Evolutionary conservation across 176 grass and related monocot species (phyloP).

Genomic region (Saccharum spontaneum): DNA sequence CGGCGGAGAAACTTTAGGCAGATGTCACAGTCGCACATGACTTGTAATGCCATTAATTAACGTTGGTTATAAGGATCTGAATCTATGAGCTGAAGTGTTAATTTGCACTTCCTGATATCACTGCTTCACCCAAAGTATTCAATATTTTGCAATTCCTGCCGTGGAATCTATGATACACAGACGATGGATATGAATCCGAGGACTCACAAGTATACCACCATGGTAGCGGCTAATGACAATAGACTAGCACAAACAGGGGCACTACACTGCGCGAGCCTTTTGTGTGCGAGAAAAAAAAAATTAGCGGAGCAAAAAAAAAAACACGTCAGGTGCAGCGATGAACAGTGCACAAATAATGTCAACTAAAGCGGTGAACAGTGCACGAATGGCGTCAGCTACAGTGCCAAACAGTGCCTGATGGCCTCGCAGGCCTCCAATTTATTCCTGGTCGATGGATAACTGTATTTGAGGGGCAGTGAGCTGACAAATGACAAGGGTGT

Average conservation of each 20-base stretch:
- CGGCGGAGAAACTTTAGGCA: not conserved
- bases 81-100: not conserved
- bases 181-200: not conserved
- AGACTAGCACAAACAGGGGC: too few species aligned
- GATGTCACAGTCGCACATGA: not conserved
- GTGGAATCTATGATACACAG: not conserved
- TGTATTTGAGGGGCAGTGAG: not conserved
- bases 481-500: not conserved
- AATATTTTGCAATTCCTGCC: not conserved
- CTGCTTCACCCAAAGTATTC: not conserved
- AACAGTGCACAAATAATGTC: too few species aligned
- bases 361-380: too few species aligned
- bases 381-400: too few species aligned
- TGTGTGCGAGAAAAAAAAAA: too few species aligned
- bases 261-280: too few species aligned
- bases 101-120: not conserved
- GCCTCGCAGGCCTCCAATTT: too few species aligned
- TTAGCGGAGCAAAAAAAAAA: too few species aligned
- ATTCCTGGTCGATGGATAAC: too few species aligned
- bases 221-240: not conserved
- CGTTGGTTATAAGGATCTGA: not conserved
- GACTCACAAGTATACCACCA: not conserved
- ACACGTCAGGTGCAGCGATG: too few species aligned
- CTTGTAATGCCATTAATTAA: too few species aligned
- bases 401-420: too few species aligned